A percentile compares a stretch with the other conserved stretches of the same genome.
phyloP scores from a whole-genome alignment of 768 basidiomycete species.

The Coprinopsis cinerea region DNA sequence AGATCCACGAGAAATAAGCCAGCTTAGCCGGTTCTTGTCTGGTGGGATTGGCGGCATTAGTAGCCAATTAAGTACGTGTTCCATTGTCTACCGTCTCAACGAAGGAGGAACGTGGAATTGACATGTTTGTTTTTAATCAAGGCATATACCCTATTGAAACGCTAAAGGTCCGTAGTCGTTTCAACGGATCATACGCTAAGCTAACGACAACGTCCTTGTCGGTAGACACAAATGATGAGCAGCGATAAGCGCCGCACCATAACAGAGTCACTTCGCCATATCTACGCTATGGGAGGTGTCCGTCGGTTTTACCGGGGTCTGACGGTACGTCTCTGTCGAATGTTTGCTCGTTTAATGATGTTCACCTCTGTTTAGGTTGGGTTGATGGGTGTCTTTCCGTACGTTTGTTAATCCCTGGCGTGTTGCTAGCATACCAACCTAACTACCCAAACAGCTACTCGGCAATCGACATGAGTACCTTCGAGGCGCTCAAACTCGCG shows the following conservation, averaged over 20 bases:
- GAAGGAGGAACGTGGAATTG: conserved; percentile 15
- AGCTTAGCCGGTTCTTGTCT: conserved; percentile 86
- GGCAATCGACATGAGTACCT: conserved; percentile 97
- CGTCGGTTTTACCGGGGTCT: conserved; percentile 89
- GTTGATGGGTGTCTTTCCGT: conserved; percentile 95
- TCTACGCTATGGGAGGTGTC: conserved; percentile 77
- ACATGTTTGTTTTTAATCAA: conserved; percentile 26
- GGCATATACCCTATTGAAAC: conserved; percentile 98
- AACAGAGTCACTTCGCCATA: conserved; percentile 54
- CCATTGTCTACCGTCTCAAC: conserved; percentile 7
- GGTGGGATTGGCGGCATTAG: conserved; percentile 95
- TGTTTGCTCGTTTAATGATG: not conserved
- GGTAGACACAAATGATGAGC: conserved; percentile 95
- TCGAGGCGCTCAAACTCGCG: conserved; percentile 89
- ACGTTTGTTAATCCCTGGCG: conserved; percentile 22
- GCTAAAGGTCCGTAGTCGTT: conserved; percentile 55
- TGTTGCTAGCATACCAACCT: conserved; percentile 1
- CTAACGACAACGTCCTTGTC: conserved; percentile 3
- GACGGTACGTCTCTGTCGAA: conserved; percentile 48
- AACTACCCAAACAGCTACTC: conserved; percentile 50
- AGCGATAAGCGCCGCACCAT: conserved; percentile 62
- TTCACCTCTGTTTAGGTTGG: conserved; percentile 62
- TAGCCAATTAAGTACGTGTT: conserved; percentile 77
- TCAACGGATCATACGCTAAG: conserved; percentile 2
- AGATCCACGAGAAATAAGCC: conserved; percentile 84